Percentiles rank a stretch among this genome's conserved stretches.
These are phyloP conservation scores for Russula olivacea DNA, from an alignment of 768 basidiomycete species.

Conservation along the genomic window DNA sequence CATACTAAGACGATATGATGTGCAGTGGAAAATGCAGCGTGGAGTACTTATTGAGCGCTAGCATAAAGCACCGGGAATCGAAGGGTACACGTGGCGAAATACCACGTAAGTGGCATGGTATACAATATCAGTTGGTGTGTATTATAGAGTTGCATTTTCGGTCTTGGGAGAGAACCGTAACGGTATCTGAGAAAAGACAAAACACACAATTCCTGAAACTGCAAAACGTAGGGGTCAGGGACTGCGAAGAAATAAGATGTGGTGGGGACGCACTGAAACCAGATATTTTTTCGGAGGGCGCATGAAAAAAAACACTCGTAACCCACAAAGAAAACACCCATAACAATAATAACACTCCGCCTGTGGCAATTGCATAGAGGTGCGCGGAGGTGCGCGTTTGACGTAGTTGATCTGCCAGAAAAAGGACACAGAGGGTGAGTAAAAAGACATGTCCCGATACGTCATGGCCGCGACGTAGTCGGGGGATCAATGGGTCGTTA, in stretches of 20 bases:
- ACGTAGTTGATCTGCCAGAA: constrained; percentile 71
- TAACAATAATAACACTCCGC: constrained; percentile 45
- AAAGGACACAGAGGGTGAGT: constrained; percentile 69
- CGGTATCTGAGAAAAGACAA: constrained; percentile 32
- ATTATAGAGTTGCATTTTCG: background rate
- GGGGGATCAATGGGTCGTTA: constrained; percentile 43
- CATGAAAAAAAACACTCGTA: constrained; percentile 89
- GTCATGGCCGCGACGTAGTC: constrained; percentile 79
- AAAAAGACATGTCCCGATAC: constrained; percentile 93
- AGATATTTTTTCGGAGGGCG: constrained; percentile 78
- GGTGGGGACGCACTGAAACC: constrained; percentile 62
- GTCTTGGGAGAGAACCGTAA: background rate
- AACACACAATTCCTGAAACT: constrained; percentile 39
- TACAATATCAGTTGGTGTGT: no score
- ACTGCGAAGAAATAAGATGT: no score
- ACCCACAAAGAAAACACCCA: constrained; percentile 74
- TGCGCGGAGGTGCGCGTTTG: constrained; percentile 44
- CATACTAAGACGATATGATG: background rate
- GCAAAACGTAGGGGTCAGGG: background rate
- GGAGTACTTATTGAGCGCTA: background rate
- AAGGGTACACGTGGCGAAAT: background rate
- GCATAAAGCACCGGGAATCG: background rate
- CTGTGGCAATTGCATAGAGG: constrained; percentile 42
- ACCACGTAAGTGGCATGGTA: background rate
- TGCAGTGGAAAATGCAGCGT: background rate